These are phyloP conservation scores for Chlorencoelia australis DNA, from an alignment of 2,329 filamentous ascomycete genomes.

Conservation along the genomic window DNA sequence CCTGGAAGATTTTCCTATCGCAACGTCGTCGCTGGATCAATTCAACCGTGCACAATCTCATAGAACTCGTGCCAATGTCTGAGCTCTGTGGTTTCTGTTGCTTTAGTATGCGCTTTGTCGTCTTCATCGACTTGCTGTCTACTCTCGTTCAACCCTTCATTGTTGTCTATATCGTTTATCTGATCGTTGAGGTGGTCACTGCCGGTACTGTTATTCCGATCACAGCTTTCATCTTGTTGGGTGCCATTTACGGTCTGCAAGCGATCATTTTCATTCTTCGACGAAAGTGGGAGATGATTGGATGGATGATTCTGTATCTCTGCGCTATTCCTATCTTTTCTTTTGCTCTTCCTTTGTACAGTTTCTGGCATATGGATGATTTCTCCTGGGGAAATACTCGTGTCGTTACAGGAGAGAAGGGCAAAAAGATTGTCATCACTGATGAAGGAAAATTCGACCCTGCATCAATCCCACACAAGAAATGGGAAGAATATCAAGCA, in stretches of 20 bases:
- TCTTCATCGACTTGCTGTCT: conserved; percentile 86
- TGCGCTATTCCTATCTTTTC: conserved; percentile 85
- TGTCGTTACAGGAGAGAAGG: conserved; percentile 88
- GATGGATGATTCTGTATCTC: conserved; percentile 97
- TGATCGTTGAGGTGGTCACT: conserved; percentile 63
- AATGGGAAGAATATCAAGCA: conserved; percentile 97
- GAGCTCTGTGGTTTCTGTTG: conserved; percentile 99
- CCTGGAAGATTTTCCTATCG: conserved; percentile 88
- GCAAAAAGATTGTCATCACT: conserved; percentile 83
- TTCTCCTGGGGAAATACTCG: conserved; percentile 99
- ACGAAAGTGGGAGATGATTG: conserved; percentile 99
- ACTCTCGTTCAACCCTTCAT: conserved; percentile 89
- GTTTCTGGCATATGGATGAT: conserved; percentile 99
- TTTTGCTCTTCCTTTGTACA: conserved; percentile 79
- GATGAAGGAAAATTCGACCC: conserved; percentile 99
- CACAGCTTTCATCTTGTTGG: conserved; percentile 82
- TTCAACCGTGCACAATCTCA: conserved; percentile 94
- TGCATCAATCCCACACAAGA: conserved; percentile 85
- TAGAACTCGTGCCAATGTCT: conserved; percentile 85
- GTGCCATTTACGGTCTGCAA: conserved; percentile 93
- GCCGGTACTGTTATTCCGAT: conserved; percentile 61
- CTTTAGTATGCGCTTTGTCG: conserved; percentile 98
- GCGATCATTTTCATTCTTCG: conserved; percentile 94
- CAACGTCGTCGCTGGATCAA: conserved; percentile 99
- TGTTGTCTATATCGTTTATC: conserved; percentile 78